Percentiles rank a stretch among this genome's conserved stretches.
phyloP scores from a whole-genome alignment of 106 monocot species.

The Vanilla planifolia region DNA sequence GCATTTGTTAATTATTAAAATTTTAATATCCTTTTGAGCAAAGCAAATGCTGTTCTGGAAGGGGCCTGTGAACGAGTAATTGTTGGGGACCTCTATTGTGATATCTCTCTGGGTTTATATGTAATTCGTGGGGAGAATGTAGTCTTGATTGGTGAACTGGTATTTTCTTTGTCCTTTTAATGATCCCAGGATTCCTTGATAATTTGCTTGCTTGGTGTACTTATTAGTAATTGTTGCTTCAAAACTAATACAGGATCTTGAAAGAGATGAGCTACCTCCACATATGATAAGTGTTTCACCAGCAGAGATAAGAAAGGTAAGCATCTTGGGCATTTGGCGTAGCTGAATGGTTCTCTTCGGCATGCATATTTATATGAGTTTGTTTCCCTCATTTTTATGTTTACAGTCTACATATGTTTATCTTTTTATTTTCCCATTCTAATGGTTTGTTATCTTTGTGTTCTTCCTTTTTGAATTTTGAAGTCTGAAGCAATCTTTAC shows the following conservation, averaged over 20 bases:
- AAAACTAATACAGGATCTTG: constrained; percentile 48
- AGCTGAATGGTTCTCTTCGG: too few relatives aligned
- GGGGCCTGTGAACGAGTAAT: constrained; percentile 88
- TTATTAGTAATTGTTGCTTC: constrained; percentile 9
- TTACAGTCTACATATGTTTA: too few relatives aligned
- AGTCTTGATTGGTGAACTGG: constrained; percentile 94
- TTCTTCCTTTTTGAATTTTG: too few relatives aligned
- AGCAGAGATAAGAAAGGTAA: constrained; percentile 75
- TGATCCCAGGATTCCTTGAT: too few relatives aligned
- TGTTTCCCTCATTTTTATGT: too few relatives aligned
- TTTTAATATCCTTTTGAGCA: neutral
- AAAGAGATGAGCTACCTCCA: constrained; percentile 80
- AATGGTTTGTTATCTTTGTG: too few relatives aligned
- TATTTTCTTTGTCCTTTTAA: constrained; percentile 25
- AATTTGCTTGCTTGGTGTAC: neutral
- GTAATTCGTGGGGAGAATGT: constrained; percentile 96
- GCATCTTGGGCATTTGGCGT: neutral
- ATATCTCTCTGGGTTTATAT: constrained; percentile 85
- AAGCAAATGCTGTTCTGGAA: constrained; percentile 98
- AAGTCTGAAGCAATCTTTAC: too few relatives aligned
- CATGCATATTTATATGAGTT: too few relatives aligned
- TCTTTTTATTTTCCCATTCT: too few relatives aligned
- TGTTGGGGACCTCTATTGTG: constrained; percentile 86
- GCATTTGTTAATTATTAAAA: neutral
- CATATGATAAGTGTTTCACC: constrained; percentile 75